Evolutionary conservation across 148 eudicot genomes (phyloP), one percentile per base, ranked within the genome.

Genomic region (Silene uniflora): DNA sequence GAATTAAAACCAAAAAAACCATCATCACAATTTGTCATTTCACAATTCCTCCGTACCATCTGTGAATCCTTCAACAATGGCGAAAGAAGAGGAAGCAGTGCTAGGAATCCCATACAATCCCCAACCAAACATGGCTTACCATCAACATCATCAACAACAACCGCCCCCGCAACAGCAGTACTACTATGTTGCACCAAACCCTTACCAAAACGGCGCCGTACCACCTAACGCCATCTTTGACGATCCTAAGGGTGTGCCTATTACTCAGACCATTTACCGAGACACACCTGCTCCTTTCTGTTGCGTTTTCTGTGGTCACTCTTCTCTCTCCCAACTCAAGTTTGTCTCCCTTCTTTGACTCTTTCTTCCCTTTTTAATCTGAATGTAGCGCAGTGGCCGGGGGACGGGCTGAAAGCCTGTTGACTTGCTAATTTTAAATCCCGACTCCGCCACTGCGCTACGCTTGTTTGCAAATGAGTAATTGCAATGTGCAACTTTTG

Each of bases 211-310:
- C 14, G 92, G 97, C 0, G 47, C 56, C 10, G 64, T 89, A 18
- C 97, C 97, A 6, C 89, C 93, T 5, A 85, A 87, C 75, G 96
- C 96, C 69, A 68, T 93, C 14, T 22, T 83, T 62, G 89, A 84
- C 10, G 92, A 93, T 80, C 98, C 98, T 0, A 93, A 91, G 77
- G 98, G 94, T 0, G 78, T 86, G 1, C 98, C 94, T 5, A 83
- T 93, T 49, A 86, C 84, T 0, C 94, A 93, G 89, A 93, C 98
- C 1, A 82, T 93, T 59, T 93, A 78, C 80, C 77, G 92, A 19
- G 98, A 93, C 29, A 89, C 97, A 9, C 97, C 98, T 13, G 98
- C 98, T 17, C 98, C 98, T 66, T 89, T 93, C 55, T 80, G 84
- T 55, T 93, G 98, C 72, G 62, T 55, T 18, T 73, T 73, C 81